phyloP scores from a whole-genome alignment of 352 stramenopile species.

The Globisporangium alternatum region DNA sequence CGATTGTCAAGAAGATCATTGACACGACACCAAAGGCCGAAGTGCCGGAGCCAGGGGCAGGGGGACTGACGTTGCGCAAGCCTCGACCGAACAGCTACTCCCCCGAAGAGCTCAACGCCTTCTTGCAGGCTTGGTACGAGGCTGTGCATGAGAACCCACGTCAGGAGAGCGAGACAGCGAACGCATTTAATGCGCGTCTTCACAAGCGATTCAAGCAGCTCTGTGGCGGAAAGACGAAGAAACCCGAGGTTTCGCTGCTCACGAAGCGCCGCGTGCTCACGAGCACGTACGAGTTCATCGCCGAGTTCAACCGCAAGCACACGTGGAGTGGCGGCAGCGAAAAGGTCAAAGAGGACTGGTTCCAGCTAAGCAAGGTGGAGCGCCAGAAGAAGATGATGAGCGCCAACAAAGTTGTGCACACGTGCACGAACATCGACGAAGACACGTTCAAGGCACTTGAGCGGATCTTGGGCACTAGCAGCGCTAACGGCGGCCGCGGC shows the following conservation, averaged over 20 bases:
- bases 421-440: slow-evolving; percentile 11
- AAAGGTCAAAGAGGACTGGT: slow-evolving; percentile 8
- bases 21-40: slow-evolving; percentile 1
- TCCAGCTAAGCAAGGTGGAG: slow-evolving; percentile 4
- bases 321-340: neutral
- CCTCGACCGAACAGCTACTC: slow-evolving; percentile 12
- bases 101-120: slow-evolving; percentile 10
- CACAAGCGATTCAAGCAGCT: slow-evolving; percentile 13
- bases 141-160: slow-evolving; percentile 3
- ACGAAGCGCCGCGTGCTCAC: slow-evolving; percentile 15
- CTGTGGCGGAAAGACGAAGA: slow-evolving; percentile 8
- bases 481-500: neutral
- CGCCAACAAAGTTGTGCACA: slow-evolving; percentile 5
- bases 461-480: neutral
- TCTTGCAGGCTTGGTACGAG: slow-evolving; percentile 14
- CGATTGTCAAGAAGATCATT: slow-evolving; percentile 12
- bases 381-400: slow-evolving; percentile 6
- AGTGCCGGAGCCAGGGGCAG: neutral
- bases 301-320: slow-evolving; percentile 7
- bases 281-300: slow-evolving; percentile 17
- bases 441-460: slow-evolving; percentile 5
- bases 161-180: neutral
- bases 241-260: slow-evolving; percentile 13
- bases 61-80: neutral
- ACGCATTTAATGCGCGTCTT: slow-evolving; percentile 8